A percentile compares a stretch with the other conserved stretches of the same genome.
Evolutionary conservation across 2,329 filamentous ascomycete species (phyloP).

Genomic region (Teratosphaeria destructans): DNA sequence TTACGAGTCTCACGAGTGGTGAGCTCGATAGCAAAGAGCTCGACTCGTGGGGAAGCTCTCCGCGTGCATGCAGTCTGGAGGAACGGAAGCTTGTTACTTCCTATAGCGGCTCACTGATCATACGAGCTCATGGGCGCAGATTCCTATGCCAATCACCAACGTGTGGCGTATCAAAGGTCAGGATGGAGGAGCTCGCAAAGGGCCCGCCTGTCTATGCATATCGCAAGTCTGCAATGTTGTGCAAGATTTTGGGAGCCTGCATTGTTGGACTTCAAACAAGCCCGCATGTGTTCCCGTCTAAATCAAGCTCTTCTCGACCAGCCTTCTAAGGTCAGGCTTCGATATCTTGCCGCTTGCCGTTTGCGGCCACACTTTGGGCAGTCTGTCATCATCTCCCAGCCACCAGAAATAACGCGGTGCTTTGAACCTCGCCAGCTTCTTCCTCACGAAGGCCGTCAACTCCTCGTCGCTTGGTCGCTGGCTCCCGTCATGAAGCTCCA

Average conservation of each 20-base stretch:
- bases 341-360: slow-evolving; percentile 19
- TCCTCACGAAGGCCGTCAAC: slow-evolving; percentile 9
- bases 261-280: neutral
- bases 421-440: slow-evolving; percentile 17
- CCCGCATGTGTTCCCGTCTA: neutral
- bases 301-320: slow-evolving; percentile 11
- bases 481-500: slow-evolving; percentile 19
- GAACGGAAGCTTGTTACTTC: neutral
- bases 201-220: too few relatives aligned
- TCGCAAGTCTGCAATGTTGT: too few relatives aligned
- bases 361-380: slow-evolving; percentile 17
- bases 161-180: neutral
- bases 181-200: neutral
- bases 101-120: neutral
- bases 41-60: neutral
- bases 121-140: neutral
- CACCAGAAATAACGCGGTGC: slow-evolving; percentile 17
- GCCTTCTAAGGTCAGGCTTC: slow-evolving; percentile 15
- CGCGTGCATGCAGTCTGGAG: neutral
- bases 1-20: neutral
- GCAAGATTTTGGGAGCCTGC: too few relatives aligned
- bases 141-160: neutral
- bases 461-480: slow-evolving; percentile 12
- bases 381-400: slow-evolving; percentile 11
- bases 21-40: neutral